Percentiles rank a stretch among this genome's conserved stretches.
Conservation (phyloP, 140 eudicot genomes). For the Bidens hawaiensis region DNA sequence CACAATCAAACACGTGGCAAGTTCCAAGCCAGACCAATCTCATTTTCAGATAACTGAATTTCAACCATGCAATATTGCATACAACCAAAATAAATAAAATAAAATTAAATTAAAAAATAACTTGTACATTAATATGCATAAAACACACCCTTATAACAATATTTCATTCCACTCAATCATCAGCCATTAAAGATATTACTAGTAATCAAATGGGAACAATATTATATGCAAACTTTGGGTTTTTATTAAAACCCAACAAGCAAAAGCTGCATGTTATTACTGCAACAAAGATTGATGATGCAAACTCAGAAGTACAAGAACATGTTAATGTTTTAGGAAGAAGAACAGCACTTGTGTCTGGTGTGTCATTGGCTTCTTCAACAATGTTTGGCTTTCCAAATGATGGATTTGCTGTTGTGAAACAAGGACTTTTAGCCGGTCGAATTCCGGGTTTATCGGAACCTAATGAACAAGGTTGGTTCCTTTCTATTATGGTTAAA, state of each 20-base stretch:
- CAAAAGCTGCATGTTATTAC: constrained; percentile 19
- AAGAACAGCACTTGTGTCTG: constrained; percentile 53
- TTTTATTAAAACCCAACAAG: constrained; percentile 31
- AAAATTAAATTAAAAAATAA: too few relatives aligned
- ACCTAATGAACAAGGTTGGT: constrained; percentile 86
- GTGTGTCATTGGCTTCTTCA: constrained; percentile 56
- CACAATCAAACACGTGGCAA: constrained; percentile 24
- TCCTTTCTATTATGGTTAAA: constrained; percentile 6
- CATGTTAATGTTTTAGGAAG: constrained; percentile 39
- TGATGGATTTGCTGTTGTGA: constrained; percentile 62
- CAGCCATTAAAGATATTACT: constrained; percentile 3
- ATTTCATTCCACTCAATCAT: not conserved
- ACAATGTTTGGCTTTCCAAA: constrained; percentile 38
- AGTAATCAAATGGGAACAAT: constrained; percentile 49
- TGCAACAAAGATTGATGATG: constrained; percentile 13
- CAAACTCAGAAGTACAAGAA: constrained; percentile 37
- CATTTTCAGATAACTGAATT: constrained; percentile 22
- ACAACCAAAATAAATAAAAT: not conserved
- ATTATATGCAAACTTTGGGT: constrained; percentile 26
- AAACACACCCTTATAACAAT: constrained; percentile 6
- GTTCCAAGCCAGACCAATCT: constrained; percentile 22
- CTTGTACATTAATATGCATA: too few relatives aligned
- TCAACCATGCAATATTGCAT: constrained; percentile 13
- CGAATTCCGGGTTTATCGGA: constrained; percentile 89
- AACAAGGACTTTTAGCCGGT: constrained; percentile 92